phyloP scores from a whole-genome alignment of 2,329 filamentous ascomycete genomes.

The Nigrospora oryzae region DNA sequence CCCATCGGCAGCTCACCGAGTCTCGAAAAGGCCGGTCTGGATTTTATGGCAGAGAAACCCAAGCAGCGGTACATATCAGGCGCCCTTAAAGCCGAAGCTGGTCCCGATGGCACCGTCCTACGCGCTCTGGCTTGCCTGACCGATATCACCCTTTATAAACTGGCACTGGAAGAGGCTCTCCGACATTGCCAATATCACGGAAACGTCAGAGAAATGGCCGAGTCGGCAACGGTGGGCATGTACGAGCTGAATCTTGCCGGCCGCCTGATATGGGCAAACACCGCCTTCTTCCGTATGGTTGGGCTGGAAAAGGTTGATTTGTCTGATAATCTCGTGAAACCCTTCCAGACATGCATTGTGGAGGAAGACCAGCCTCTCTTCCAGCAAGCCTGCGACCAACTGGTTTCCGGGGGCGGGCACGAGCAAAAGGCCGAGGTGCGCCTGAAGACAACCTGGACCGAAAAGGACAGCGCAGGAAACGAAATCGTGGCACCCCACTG shows the following conservation, averaged over 20 bases:
- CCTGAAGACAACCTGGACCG: conserved; percentile 36
- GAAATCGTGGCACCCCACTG: conserved; percentile 35
- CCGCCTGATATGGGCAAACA: conserved; percentile 40
- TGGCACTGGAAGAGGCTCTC: conserved; percentile 38
- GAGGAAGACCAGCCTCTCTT: conserved; percentile 34
- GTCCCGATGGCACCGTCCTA: conserved; percentile 30
- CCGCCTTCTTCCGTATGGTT: conserved; percentile 44
- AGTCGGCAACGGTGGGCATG: conserved; percentile 46
- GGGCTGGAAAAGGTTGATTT: conserved; percentile 36
- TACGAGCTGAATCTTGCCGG: conserved; percentile 45
- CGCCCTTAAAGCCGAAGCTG: conserved; percentile 36
- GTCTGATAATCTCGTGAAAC: conserved; percentile 25
- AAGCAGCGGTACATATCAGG: conserved; percentile 35
- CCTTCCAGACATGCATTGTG: conserved; percentile 35
- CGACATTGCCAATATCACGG: conserved; percentile 41
- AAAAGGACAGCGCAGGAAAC: conserved; percentile 34
- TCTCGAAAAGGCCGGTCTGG: conserved; percentile 24
- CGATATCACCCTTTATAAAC: conserved; percentile 41
- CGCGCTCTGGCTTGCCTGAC: conserved; percentile 40
- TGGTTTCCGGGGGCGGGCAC: conserved; percentile 25
- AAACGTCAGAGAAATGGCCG: conserved; percentile 44
- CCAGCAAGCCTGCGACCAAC: conserved; percentile 26
- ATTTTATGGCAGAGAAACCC: conserved; percentile 20
- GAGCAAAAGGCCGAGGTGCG: conserved; percentile 28
- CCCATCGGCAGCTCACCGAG: conserved; percentile 24